These are phyloP conservation scores for Ganoderma leucocontextum DNA, from an alignment of 1,284 basidiomycete genomes.

Conservation along the genomic window DNA sequence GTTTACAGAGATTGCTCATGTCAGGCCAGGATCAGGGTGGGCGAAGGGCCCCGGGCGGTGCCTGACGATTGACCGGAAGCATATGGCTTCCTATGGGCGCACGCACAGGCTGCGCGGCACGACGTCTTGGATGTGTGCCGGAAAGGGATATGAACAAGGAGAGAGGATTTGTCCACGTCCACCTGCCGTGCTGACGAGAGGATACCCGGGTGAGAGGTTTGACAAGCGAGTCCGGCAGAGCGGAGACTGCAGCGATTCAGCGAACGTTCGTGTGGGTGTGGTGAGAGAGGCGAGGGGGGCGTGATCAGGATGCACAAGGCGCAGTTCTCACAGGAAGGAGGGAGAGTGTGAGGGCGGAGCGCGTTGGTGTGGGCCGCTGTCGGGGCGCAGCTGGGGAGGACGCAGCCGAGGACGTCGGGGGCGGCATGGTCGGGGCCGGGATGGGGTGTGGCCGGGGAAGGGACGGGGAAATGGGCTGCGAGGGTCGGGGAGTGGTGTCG, in stretches of 20 bases:
- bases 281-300: conserved; percentile 23
- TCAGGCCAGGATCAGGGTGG: conserved; percentile 24
- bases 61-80: conserved; percentile 32
- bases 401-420: not conserved
- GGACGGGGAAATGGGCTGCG: conserved; percentile 2
- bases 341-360: conserved; percentile 11
- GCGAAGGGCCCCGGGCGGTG: conserved; percentile 28
- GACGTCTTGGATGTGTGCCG: conserved; percentile 21
- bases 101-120: conserved; percentile 25
- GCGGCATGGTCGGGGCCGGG: not conserved
- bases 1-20: conserved; percentile 17
- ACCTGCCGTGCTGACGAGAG: not conserved
- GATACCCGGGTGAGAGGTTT: conserved; percentile 18
- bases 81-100: conserved; percentile 28
- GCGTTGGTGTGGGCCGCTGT: conserved; percentile 14
- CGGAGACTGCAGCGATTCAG: conserved; percentile 31
- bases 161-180: conserved; percentile 2
- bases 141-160: conserved; percentile 18
- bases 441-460: conserved; percentile 13
- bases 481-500: conserved; percentile 17
- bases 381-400: not conserved
- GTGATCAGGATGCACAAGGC: conserved; percentile 31
- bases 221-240: conserved; percentile 28
- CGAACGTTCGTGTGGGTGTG: conserved; percentile 29
- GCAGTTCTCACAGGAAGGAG: conserved; percentile 26